Evolutionary conservation across 192 early-diverging fungal species (phyloP).

Genomic region (Phlyctochytrium arcticum): DNA sequence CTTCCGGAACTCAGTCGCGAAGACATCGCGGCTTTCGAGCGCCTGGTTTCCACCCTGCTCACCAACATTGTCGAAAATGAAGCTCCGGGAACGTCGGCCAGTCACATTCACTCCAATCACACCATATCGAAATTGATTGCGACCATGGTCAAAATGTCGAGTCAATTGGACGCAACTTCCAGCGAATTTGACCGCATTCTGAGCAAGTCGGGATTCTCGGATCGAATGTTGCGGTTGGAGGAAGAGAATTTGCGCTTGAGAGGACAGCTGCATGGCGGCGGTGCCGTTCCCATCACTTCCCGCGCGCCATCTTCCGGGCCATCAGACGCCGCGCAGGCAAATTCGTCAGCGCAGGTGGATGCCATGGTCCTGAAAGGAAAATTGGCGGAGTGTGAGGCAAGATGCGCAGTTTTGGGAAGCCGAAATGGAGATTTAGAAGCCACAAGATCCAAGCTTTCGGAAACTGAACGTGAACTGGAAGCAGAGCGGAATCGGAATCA

Average conservation of each 20-base stretch:
- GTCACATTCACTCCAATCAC: slow-evolving; percentile 22
- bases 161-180: slow-evolving; percentile 33
- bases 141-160: slow-evolving; percentile 44
- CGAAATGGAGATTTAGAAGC: background rate
- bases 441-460: background rate
- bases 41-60: slow-evolving; percentile 36
- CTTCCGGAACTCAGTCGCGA: slow-evolving; percentile 32
- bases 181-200: slow-evolving; percentile 44
- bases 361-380: background rate
- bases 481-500: background rate
- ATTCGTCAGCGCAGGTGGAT: background rate
- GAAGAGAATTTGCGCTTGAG: slow-evolving; percentile 40
- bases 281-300: slow-evolving; percentile 2
- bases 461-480: background rate
- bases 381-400: slow-evolving; percentile 5
- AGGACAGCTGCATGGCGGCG: slow-evolving; percentile 4
- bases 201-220: slow-evolving; percentile 24
- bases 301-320: slow-evolving; percentile 7
- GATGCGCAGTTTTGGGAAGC: background rate
- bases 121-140: slow-evolving; percentile 43
- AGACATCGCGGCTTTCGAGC: slow-evolving; percentile 42
- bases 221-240: slow-evolving; percentile 27
- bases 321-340: slow-evolving; percentile 4
- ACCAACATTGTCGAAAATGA: slow-evolving; percentile 32
- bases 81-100: background rate